Evolutionary conservation across 2,329 filamentous ascomycete genomes (phyloP), one percentile per base, ranked within the genome.

Genomic region (Dactylonectria macrodidyma): DNA sequence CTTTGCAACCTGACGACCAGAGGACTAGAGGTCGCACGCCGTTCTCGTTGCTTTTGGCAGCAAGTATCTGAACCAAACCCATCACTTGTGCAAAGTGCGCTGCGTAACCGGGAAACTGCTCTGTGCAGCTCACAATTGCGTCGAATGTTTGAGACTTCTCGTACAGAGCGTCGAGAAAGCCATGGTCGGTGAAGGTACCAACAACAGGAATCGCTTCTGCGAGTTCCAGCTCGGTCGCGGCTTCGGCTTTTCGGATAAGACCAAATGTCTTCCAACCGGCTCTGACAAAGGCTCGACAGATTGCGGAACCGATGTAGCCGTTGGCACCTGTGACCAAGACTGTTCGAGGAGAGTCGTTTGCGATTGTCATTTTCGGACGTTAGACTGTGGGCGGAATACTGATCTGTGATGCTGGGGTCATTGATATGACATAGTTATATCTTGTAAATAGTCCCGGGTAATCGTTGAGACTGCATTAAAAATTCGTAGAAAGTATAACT

Each of bases 271-370:
- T 76, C 80, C 81, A 87, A 2, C 84, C 85, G 9, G 83, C 82
- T 8, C 81, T 79, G 5, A 80, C 78, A 70, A 87, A 87, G 24
- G 84, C 82, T 19, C 80, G 79, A 59, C 80, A 79, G 0, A 86
- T 83, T 0, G 84, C 82, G 24, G 75, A 79, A 41, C 85, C 85
- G 47, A 87, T 83, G 72, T 85, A 86, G 10, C 84, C 85, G 59
- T 85, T 85, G 12, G 84, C 84, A 9, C 84, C 85, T 2, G 81
- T 85, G 26, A 87, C 79, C 7, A 87, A 76, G n/a, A 82, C 84
- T 1, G 78, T 80, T 16, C 55, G 55, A 52, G 48, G 44, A 22
- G 26, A 11, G 7, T n/a, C 22, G 47, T 24, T 22, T 24, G 57
- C 5, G 12, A 44, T 38, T 12, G 47, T 38, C 19, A 26, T 51